Conservation (phyloP, 2,329 filamentous ascomycete genomes). For the Arthrobotrys conoides region DNA sequence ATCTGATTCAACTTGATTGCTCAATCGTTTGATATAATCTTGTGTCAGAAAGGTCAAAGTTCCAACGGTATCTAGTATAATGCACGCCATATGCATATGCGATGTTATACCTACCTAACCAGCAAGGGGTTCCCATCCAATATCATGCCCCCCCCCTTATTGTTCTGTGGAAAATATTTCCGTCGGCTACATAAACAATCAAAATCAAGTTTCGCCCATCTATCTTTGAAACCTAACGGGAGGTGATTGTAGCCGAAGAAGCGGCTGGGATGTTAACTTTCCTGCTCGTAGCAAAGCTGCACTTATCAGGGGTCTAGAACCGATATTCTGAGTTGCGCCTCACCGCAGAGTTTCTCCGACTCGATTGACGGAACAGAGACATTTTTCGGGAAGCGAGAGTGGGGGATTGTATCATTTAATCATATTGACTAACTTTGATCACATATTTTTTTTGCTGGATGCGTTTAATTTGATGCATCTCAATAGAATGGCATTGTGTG, state of each 20-base stretch:
- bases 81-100: slow-evolving; percentile 17
- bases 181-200: slow-evolving; percentile 7
- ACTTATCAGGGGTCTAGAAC: not conserved
- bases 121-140: not conserved
- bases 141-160: too few relatives aligned
- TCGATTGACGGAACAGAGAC: not conserved
- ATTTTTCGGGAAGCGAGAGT: slow-evolving; percentile 9
- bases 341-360: slow-evolving; percentile 25
- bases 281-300: not conserved
- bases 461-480: slow-evolving; percentile 8
- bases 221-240: too few relatives aligned
- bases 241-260: slow-evolving; percentile 6
- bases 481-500: slow-evolving; percentile 5
- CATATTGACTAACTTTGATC: too few relatives aligned
- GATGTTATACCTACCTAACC: slow-evolving; percentile 4
- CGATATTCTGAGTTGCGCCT: not conserved
- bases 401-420: too few relatives aligned
- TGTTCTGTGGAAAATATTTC: slow-evolving; percentile 17
- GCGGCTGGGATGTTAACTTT: not conserved
- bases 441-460: not conserved
- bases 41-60: too few relatives aligned
- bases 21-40: too few relatives aligned
- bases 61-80: not conserved
- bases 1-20: too few relatives aligned
- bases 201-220: not conserved